Evolutionary conservation across 23 red algal species (phyloP).

Genomic region (Agarophyton chilense): DNA sequence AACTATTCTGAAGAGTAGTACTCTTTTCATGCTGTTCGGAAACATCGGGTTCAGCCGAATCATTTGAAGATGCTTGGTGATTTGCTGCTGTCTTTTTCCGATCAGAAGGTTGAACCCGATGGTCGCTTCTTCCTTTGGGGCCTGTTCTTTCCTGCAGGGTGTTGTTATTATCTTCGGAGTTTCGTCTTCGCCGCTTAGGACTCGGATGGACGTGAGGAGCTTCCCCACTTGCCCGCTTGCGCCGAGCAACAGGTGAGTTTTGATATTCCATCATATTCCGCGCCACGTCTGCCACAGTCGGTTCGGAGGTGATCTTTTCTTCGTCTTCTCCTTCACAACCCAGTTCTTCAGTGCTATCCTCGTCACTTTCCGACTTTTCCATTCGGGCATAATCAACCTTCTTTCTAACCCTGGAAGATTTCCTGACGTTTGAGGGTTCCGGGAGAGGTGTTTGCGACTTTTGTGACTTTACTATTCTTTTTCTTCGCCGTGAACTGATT

Average conservation of each 20-base stretch:
- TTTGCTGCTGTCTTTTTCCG: not conserved
- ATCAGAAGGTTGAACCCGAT: not conserved
- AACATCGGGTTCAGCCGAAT: not conserved
- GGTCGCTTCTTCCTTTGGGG: not conserved
- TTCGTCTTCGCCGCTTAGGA: not conserved
- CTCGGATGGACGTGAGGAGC: not conserved
- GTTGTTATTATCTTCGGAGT: not conserved
- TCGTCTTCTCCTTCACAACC: not conserved
- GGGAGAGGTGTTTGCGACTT: not conserved
- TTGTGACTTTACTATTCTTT: not conserved
- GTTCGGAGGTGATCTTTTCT: not conserved
- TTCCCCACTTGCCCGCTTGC: constrained; percentile 9
- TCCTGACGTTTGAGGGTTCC: not conserved
- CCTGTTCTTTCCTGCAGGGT: not conserved
- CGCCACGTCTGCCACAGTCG: not conserved
- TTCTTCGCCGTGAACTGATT: not conserved
- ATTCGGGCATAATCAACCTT: constrained; percentile 42
- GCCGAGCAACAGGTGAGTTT: not conserved
- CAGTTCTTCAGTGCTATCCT: not conserved
- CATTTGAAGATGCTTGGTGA: not conserved
- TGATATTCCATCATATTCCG: constrained; percentile 25
- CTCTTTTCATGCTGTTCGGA: not conserved
- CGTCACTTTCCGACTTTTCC: not conserved
- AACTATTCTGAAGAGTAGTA: not conserved
- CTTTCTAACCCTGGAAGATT: not conserved